Evolutionary conservation across 192 early-diverging fungal genomes (phyloP).

Genomic region (Thoreauomyces humboldtii): DNA sequence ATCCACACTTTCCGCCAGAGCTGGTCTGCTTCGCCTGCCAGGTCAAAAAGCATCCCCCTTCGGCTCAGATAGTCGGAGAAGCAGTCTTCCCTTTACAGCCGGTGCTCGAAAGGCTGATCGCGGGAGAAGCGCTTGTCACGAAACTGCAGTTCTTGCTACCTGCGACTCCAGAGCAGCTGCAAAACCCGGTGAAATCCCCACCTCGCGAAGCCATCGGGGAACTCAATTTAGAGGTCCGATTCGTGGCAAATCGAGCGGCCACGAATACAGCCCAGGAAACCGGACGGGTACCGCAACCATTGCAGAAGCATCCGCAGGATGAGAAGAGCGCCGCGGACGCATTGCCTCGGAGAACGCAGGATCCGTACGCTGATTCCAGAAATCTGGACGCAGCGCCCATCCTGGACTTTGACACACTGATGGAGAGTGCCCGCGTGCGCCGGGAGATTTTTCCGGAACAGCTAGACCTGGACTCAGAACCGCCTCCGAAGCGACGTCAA

Average conservation of each 20-base stretch:
- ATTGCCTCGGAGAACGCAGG: not conserved
- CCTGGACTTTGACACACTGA: not conserved
- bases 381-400: not conserved
- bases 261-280: not conserved
- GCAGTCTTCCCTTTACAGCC: not conserved
- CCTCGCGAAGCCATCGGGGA: not conserved
- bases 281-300: not conserved
- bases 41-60: not conserved
- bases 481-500: not conserved
- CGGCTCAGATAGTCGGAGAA: not conserved
- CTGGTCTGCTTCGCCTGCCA: too few species aligned
- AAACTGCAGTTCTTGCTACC: not conserved
- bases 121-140: not conserved
- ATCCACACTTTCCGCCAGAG: not conserved
- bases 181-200: not conserved
- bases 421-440: not conserved
- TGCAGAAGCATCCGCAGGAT: not conserved
- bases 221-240: not conserved
- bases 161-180: not conserved
- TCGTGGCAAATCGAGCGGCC: not conserved
- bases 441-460: not conserved
- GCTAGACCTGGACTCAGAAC: not conserved
- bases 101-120: not conserved
- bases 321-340: not conserved
- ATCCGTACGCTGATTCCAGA: not conserved